Conservation (phyloP, 2,329 filamentous ascomycete species). For the Botrytis squamosa region DNA sequence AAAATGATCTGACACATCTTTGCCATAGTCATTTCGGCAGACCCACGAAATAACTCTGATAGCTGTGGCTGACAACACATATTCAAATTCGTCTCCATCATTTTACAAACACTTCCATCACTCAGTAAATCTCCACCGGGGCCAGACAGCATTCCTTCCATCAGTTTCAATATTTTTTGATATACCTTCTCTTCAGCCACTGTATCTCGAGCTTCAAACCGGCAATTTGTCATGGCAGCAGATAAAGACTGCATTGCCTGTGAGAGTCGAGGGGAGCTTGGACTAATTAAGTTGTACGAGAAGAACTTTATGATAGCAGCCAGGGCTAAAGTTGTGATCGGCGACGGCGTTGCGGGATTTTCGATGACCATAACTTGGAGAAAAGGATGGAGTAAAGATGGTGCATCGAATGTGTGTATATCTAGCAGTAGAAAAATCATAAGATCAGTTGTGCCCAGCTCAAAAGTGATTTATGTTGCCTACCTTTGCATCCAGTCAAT, state of each 20-base stretch:
- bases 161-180: conserved; percentile 89
- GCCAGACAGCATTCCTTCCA: conserved; percentile 97
- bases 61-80: conserved; percentile 95
- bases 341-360: conserved; percentile 90
- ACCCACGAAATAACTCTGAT: conserved; percentile 84
- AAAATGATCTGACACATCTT: conserved; percentile 99
- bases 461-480: conserved; percentile 24
- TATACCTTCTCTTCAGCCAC: conserved; percentile 94
- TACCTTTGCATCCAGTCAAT: conserved; percentile 80
- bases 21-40: conserved; percentile 95
- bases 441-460: conserved; percentile 19
- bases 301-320: conserved; percentile 96
- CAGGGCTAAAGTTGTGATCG: conserved; percentile 91
- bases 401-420: conserved; percentile 84
- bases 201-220: conserved; percentile 94
- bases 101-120: conserved; percentile 97
- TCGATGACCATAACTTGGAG: conserved; percentile 97
- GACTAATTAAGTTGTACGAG: conserved; percentile 86
- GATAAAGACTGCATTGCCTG: conserved; percentile 93
- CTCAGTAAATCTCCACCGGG: conserved; percentile 91
- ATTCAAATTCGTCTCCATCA: conserved; percentile 97
- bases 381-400: conserved; percentile 86
- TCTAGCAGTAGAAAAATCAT: conserved; percentile 51
- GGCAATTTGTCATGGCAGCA: conserved; percentile 92
- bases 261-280: conserved; percentile 79